Evolutionary conservation across 2,329 filamentous ascomycete genomes (phyloP).

Genomic region (Pleoardoris graminearum): DNA sequence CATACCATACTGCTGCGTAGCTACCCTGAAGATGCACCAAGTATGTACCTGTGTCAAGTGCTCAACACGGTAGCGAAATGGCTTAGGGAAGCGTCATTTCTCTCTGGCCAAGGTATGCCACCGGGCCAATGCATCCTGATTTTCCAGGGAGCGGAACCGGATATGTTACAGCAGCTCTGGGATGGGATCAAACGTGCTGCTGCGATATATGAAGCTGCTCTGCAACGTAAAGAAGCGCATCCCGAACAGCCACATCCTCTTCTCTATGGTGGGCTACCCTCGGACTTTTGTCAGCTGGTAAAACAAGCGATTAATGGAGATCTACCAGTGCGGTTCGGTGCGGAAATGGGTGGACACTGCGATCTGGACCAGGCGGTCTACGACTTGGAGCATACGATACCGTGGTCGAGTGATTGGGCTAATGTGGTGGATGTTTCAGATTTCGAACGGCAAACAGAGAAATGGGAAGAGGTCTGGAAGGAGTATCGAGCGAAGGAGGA

Average conservation of each 20-base stretch:
- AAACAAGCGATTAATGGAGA: background rate
- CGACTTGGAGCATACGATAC: background rate
- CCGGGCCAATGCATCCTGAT: background rate
- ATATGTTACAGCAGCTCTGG: background rate
- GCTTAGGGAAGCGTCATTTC: background rate
- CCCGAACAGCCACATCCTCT: background rate
- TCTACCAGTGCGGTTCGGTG: background rate
- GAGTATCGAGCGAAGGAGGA: too few species aligned
- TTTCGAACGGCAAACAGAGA: background rate
- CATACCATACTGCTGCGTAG: background rate
- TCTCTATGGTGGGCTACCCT: background rate
- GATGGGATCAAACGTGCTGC: background rate
- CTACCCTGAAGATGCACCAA: background rate
- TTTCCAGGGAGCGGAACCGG: background rate
- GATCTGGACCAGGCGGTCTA: background rate
- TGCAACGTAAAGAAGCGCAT: background rate
- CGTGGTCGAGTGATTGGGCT: background rate
- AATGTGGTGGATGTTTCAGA: background rate
- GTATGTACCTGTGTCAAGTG: background rate
- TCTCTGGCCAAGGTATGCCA: background rate
- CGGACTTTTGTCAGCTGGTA: background rate
- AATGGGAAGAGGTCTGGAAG: background rate
- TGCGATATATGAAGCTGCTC: background rate
- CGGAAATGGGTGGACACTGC: background rate
- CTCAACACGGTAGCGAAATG: background rate